Conservation (phyloP, 441 rosid genomes). For the Jatropha multifida region DNA sequence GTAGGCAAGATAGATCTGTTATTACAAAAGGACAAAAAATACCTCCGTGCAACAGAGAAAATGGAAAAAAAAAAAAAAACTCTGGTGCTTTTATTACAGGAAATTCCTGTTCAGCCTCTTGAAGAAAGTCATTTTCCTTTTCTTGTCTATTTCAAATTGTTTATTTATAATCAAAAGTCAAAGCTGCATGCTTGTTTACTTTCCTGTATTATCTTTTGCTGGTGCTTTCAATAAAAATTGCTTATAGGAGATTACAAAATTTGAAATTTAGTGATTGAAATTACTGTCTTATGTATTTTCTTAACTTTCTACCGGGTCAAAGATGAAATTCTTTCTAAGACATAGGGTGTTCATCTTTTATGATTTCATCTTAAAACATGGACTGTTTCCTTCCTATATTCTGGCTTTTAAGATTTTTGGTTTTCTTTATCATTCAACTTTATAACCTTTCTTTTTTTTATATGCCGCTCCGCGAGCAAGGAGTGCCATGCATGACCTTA, state of each 20-base stretch:
- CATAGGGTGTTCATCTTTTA: neutral
- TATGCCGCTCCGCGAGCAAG: no score
- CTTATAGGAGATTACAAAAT: neutral
- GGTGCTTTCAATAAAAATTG: neutral
- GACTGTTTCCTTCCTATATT: neutral
- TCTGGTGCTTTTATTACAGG: neutral
- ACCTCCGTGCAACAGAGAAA: neutral
- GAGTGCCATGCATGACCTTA: no score
- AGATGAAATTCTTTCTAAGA: neutral
- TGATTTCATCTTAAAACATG: neutral
- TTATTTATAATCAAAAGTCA: neutral
- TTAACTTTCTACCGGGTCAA: neutral
- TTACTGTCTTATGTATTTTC: neutral
- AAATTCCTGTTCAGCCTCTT: neutral
- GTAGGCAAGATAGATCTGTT: neutral
- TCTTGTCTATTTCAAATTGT: neutral
- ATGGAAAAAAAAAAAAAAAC: neutral
- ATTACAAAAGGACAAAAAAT: neutral
- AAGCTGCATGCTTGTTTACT: neutral
- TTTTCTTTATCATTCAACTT: neutral
- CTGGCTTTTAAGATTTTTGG: neutral
- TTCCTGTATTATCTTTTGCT: neutral
- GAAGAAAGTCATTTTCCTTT: neutral
- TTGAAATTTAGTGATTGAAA: neutral
- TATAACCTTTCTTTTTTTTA: no score